A percentile compares a stretch with the other conserved stretches of the same genome.
These are phyloP conservation scores for Ganoderma boninense DNA, from an alignment of 1,284 basidiomycete genomes.

Conservation along the genomic window DNA sequence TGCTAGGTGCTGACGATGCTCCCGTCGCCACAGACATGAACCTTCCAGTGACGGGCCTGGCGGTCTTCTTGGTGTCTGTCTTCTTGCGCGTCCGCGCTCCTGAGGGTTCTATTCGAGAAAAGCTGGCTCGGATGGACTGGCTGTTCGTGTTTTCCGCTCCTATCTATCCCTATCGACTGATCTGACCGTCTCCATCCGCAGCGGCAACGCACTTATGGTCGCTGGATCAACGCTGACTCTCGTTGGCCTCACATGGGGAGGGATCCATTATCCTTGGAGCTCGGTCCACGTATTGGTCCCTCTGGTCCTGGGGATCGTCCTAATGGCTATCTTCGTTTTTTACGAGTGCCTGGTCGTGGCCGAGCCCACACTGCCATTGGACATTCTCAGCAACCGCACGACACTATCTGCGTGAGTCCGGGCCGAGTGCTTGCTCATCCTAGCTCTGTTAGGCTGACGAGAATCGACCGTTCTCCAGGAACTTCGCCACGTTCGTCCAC, in stretches of 20 bases:
- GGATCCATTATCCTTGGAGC: slow-evolving; percentile 30
- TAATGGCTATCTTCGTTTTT: slow-evolving; percentile 26
- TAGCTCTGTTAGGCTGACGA: neutral
- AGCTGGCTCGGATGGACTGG: slow-evolving; percentile 38
- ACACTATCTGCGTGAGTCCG: slow-evolving; percentile 38
- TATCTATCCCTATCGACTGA: neutral
- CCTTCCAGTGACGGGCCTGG: slow-evolving; percentile 46
- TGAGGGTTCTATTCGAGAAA: slow-evolving; percentile 36
- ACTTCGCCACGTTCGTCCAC: slow-evolving; percentile 33
- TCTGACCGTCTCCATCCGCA: slow-evolving; percentile 5
- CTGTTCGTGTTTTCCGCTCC: slow-evolving; percentile 31
- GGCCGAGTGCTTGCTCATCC: neutral
- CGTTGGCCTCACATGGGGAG: slow-evolving; percentile 33
- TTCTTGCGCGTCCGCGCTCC: slow-evolving; percentile 44
- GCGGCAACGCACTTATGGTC: slow-evolving; percentile 30
- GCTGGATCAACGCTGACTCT: slow-evolving; percentile 24
- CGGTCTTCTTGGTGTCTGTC: slow-evolving; percentile 42
- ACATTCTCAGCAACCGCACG: slow-evolving; percentile 42
- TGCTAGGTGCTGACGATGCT: neutral
- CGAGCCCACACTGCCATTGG: slow-evolving; percentile 36
- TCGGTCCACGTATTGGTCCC: slow-evolving; percentile 31
- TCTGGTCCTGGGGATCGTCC: slow-evolving; percentile 30
- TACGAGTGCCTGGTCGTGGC: slow-evolving; percentile 22
- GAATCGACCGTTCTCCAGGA: slow-evolving; percentile 18
- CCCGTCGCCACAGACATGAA: slow-evolving; percentile 40